phyloP scores from a whole-genome alignment of 1,284 basidiomycete species.

The Ceratobasidium sp. region DNA sequence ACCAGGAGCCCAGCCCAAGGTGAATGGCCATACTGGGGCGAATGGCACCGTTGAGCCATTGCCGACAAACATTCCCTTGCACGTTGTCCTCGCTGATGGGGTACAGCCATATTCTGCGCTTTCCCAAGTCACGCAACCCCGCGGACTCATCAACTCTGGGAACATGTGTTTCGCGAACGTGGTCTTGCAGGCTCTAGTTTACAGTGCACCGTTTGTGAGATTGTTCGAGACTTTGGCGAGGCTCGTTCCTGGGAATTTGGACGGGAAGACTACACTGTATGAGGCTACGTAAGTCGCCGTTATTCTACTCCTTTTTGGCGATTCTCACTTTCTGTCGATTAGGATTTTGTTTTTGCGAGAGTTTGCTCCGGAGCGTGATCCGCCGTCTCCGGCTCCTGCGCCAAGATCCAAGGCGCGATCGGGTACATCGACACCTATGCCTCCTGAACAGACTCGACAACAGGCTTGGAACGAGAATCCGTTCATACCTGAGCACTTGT shows the following conservation, averaged over 20 bases:
- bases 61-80: slow-evolving; percentile 57
- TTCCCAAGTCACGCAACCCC: slow-evolving; percentile 60
- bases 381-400: slow-evolving; percentile 49
- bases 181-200: slow-evolving; percentile 89
- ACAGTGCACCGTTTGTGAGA: slow-evolving; percentile 85
- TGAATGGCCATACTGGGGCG: slow-evolving; percentile 58
- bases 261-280: slow-evolving; percentile 73
- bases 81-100: slow-evolving; percentile 43
- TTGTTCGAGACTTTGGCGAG: slow-evolving; percentile 60
- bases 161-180: slow-evolving; percentile 99
- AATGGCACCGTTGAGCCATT: slow-evolving; percentile 56
- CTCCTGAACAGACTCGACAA: slow-evolving; percentile 41
- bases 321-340: background rate
- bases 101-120: slow-evolving; percentile 37
- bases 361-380: slow-evolving; percentile 66
- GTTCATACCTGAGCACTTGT: slow-evolving; percentile 89
- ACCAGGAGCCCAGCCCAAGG: slow-evolving; percentile 53
- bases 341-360: slow-evolving; percentile 33
- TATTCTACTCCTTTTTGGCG: slow-evolving; percentile 2
- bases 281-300: slow-evolving; percentile 65
- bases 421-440: slow-evolving; percentile 41
- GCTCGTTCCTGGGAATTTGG: slow-evolving; percentile 54
- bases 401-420: slow-evolving; percentile 59
- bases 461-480: slow-evolving; percentile 58
- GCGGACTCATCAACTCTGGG: slow-evolving; percentile 92